Evolutionary conservation across 352 stramenopile genomes (phyloP).

Genomic region (Aphanomyces euteiches): DNA sequence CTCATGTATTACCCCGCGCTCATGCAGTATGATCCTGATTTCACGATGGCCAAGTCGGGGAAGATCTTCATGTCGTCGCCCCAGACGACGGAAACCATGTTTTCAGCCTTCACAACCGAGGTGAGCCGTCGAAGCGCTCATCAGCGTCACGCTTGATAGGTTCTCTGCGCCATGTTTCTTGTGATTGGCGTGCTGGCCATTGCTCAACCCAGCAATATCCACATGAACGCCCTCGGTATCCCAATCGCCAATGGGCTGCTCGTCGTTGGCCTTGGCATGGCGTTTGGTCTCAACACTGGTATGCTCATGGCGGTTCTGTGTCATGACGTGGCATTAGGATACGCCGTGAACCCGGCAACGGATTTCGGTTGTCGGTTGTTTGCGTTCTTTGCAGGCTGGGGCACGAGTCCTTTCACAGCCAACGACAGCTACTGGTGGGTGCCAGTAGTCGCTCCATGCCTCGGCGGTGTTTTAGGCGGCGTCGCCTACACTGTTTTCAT

Average conservation of each 20-base stretch:
- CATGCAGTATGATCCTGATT: constrained; percentile 46
- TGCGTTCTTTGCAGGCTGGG: constrained; percentile 44
- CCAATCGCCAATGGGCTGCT: constrained; percentile 48
- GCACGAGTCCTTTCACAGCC: constrained; percentile 42
- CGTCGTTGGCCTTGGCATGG: constrained; percentile 61
- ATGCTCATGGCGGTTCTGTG: no score
- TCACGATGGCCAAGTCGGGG: constrained; percentile 38
- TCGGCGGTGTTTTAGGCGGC: constrained; percentile 38
- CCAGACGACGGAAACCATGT: constrained; percentile 39
- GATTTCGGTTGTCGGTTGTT: constrained; percentile 53
- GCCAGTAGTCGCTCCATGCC: constrained; percentile 44
- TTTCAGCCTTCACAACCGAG: constrained; percentile 58
- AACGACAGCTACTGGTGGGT: constrained; percentile 55
- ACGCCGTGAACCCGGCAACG: constrained; percentile 60
- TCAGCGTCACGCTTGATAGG: constrained; percentile 10
- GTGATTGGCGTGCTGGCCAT: constrained; percentile 54
- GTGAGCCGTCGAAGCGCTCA: constrained; percentile 25
- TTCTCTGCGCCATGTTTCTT: constrained; percentile 51
- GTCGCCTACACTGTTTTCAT: constrained; percentile 37
- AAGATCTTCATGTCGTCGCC: constrained; percentile 56
- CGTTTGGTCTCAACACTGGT: constrained; percentile 63
- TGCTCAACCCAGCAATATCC: constrained; percentile 50
- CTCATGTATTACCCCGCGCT: constrained; percentile 54
- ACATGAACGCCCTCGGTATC: constrained; percentile 42
- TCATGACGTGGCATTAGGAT: constrained; percentile 33